Base-by-base conservation (phyloP, 345 rosid genomes). In the Ailanthus altissimus region DNA sequence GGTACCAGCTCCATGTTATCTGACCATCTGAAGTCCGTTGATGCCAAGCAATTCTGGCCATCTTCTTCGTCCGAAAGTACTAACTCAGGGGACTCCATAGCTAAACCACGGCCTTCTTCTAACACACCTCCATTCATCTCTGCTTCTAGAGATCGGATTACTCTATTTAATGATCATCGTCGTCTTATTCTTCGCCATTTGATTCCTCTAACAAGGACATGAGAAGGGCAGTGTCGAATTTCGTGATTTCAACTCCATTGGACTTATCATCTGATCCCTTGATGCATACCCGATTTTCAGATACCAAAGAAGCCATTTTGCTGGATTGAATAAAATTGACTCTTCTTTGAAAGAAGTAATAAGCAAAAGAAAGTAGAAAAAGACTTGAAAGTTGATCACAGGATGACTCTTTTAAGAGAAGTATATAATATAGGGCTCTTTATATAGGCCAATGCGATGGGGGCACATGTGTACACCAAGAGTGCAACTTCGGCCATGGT, bases 121-220 rank as follows among this genome's bases (percentile, higher is more conserved):
- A 54, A 20, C 58, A 25, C 25, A 61, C 65, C 75, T 45, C 53
- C 75, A 75, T 85, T 81, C 73, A 88, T 84, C 86, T 86, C 91
- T 14, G 85, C 89, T 73, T 86, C 90, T 38, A 88, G 69, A 11
- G 91, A 86, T 58, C 77, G 85, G 46, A 89, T 89, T 40, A 86
- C 83, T 9, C 83, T 62, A 32, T 86, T 79, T 62, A 88, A 9
- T 64, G 83, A 72, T n/a, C n/a, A n/a, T 85, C 86, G 28, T 82
- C 87, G n/a, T 82, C 83, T 40, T 70, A 68, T 13, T 80, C 86
- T 42, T 86, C 91, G 6, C 72, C 56, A 12, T 76, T 76, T 1
- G 84, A 61, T 45, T 86, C 89, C 70, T 83, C 83, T 36, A 84
- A 81, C 42, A 86, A 53, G 21, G n/a, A n/a, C n/a, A n/a, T n/a